Conservation (phyloP, 352 stramenopile species). For the Globisporangium nodosum region DNA sequence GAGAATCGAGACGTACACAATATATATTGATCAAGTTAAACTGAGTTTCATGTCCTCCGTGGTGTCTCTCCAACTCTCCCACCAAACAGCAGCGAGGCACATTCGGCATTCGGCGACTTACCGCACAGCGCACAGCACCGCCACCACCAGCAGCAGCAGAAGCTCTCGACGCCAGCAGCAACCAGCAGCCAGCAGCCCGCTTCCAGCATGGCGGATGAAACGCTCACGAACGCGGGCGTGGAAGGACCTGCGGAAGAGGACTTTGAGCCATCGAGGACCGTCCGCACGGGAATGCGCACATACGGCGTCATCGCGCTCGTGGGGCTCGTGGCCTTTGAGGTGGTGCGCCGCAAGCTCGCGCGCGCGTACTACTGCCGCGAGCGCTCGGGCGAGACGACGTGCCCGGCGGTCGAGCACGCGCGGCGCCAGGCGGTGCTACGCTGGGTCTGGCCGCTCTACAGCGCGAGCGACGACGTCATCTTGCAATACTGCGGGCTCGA, state of each 20-base stretch:
- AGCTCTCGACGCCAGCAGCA: too few relatives aligned
- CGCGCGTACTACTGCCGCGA: conserved; percentile 76
- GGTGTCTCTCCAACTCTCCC: too few relatives aligned
- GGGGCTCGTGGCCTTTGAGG: conserved; percentile 66
- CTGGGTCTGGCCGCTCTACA: conserved; percentile 57
- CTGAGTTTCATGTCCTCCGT: too few relatives aligned
- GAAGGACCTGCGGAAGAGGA: conserved; percentile 18
- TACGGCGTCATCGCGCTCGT: conserved; percentile 63
- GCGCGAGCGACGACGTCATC: conserved; percentile 58
- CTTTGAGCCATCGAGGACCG: conserved; percentile 56
- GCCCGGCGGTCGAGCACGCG: conserved; percentile 28
- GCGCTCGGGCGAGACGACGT: conserved; percentile 45
- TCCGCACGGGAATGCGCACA: conserved; percentile 51
- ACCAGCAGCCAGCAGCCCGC: too few relatives aligned
- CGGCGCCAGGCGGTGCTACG: conserved; percentile 32
- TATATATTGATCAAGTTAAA: too few relatives aligned
- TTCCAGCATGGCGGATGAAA: neutral
- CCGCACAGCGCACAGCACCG: too few relatives aligned
- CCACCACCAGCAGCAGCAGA: too few relatives aligned
- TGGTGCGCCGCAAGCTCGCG: conserved; percentile 47
- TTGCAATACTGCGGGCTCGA: conserved; percentile 53
- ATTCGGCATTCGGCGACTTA: too few relatives aligned
- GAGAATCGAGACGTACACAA: too few relatives aligned
- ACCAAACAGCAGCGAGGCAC: too few relatives aligned
- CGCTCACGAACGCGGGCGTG: neutral